Conservation (phyloP, 2,329 filamentous ascomycete species). For the Aureobasidium sp. region DNA sequence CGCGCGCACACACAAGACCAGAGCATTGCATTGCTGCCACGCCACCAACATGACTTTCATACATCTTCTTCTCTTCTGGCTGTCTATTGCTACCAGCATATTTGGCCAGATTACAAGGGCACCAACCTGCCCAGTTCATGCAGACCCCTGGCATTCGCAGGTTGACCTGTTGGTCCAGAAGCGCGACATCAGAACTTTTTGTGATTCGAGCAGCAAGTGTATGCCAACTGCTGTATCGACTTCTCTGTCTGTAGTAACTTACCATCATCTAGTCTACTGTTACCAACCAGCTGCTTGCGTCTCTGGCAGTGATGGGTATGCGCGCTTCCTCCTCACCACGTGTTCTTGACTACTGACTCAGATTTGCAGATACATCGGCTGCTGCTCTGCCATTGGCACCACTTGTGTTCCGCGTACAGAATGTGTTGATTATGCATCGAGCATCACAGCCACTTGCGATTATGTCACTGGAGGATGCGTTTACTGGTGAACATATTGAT, state of each 20-base stretch:
- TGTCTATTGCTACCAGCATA: background rate
- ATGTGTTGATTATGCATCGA: constrained; percentile 16
- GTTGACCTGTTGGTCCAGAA: background rate
- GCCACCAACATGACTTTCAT: background rate
- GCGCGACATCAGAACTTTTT: background rate
- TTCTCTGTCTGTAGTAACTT: background rate
- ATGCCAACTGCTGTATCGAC: background rate
- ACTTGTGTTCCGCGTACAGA: constrained; percentile 17
- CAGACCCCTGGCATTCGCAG: background rate
- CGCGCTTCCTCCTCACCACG: background rate
- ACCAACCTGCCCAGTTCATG: background rate
- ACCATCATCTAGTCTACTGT: background rate
- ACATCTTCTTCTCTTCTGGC: background rate
- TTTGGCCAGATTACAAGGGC: background rate
- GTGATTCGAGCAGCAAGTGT: background rate
- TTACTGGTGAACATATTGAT: constrained; percentile 10
- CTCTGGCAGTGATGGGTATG: background rate
- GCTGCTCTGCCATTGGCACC: constrained; percentile 16
- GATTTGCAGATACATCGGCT: constrained; percentile 15
- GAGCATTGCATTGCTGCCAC: background rate
- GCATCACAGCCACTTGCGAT: constrained; percentile 14
- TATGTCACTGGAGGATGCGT: constrained; percentile 18
- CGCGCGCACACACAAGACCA: background rate
- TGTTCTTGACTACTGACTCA: background rate
- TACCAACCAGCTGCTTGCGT: background rate